Evolutionary conservation across 192 early-diverging fungal species (phyloP).

Genomic region (Obelidium mucronatum): DNA sequence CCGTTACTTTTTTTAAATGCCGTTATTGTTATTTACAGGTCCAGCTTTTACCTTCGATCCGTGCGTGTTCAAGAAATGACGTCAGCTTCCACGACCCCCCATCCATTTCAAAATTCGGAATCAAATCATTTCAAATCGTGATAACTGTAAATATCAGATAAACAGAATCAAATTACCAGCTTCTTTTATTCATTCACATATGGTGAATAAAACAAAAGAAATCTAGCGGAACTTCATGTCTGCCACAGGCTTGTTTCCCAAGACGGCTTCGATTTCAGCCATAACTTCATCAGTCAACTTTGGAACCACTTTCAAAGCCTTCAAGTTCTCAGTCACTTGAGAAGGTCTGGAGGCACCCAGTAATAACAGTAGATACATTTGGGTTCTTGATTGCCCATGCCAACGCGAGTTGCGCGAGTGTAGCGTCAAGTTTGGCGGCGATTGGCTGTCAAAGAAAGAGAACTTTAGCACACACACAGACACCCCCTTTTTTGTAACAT

Average conservation of each 20-base stretch:
- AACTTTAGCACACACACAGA: not conserved
- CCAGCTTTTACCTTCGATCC: too few species aligned
- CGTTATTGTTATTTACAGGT: too few species aligned
- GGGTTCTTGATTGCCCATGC: constrained; percentile 80
- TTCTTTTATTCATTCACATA: not conserved
- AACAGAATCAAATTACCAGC: not conserved
- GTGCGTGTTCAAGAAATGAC: too few species aligned
- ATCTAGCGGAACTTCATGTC: constrained; percentile 30
- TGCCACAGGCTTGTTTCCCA: constrained; percentile 71
- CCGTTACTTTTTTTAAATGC: too few species aligned
- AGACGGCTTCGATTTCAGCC: constrained; percentile 69
- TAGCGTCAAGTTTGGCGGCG: constrained; percentile 63
- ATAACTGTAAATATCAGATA: not conserved
- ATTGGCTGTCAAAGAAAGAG: constrained; percentile 50
- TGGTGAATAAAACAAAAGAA: not conserved
- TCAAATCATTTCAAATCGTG: not conserved
- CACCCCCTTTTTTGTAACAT: too few species aligned
- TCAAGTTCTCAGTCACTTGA: constrained; percentile 79
- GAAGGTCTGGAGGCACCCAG: constrained; percentile 65
- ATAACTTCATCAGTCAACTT: constrained; percentile 75
- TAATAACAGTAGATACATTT: constrained; percentile 60
- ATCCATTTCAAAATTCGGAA: too few species aligned
- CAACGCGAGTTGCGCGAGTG: constrained; percentile 73
- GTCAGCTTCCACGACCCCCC: too few species aligned
- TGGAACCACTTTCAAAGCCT: constrained; percentile 61